These are phyloP conservation scores for Dryas integrifolia DNA, from an alignment of 331 rosid genomes.

Conservation along the genomic window DNA sequence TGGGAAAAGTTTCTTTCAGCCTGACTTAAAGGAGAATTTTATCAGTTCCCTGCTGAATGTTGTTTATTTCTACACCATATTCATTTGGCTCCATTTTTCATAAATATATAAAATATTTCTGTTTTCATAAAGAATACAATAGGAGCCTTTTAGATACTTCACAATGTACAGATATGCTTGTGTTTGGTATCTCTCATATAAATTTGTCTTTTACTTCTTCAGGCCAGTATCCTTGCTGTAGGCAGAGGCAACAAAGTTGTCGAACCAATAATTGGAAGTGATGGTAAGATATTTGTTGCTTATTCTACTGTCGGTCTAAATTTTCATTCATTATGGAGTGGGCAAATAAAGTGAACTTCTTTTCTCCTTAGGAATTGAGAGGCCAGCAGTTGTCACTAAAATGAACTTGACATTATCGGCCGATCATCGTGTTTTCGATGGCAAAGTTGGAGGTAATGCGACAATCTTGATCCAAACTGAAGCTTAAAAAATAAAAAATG, in stretches of 20 bases:
- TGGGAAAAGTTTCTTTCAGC: too few species aligned
- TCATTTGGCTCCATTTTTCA: background rate
- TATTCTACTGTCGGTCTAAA: conserved; percentile 20
- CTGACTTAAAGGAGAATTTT: too few species aligned
- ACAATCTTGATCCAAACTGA: background rate
- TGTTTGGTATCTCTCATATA: background rate
- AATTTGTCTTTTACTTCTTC: conserved; percentile 37
- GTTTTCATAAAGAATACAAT: background rate
- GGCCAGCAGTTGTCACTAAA: conserved; percentile 65
- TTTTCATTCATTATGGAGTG: conserved; percentile 13
- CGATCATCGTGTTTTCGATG: conserved; percentile 91
- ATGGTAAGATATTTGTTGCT: conserved; percentile 52
- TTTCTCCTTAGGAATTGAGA: conserved; percentile 62
- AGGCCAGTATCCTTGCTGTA: conserved; percentile 96
- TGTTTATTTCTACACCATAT: too few species aligned
- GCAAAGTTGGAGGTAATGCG: conserved; percentile 84
- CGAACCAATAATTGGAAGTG: conserved; percentile 65
- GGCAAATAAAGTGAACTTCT: conserved; percentile 28
- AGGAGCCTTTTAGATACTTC: background rate
- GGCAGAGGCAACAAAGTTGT: conserved; percentile 94
- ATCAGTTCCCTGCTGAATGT: too few species aligned
- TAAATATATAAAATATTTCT: background rate
- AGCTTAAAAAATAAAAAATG: background rate
- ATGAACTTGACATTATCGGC: conserved; percentile 86
- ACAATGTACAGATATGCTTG: background rate